phyloP scores from a whole-genome alignment of 2,329 filamentous ascomycete genomes.

The Taxawa tesnikishii region DNA sequence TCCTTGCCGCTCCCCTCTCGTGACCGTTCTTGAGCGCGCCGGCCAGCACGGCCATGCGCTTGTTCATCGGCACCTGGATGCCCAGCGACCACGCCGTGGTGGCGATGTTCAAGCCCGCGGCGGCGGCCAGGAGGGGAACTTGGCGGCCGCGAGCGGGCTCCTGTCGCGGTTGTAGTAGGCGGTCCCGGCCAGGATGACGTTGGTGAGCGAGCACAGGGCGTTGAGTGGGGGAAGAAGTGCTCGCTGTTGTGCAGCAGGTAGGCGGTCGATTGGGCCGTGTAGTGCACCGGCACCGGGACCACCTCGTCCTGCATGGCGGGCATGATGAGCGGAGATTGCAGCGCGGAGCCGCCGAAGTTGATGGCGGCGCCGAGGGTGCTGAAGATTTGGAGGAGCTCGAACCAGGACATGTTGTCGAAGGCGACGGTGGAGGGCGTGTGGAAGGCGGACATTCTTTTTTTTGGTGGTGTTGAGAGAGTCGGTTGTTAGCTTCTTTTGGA shows the following conservation, averaged over 20 bases:
- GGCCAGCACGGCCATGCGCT: slow-evolving; percentile 14
- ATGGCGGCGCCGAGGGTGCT: slow-evolving; percentile 16
- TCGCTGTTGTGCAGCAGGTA: slow-evolving; percentile 18
- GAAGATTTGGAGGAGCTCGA: slow-evolving; percentile 10
- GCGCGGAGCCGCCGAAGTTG: slow-evolving; percentile 19
- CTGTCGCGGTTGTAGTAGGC: slow-evolving; percentile 15
- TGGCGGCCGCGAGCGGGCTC: slow-evolving; percentile 11
- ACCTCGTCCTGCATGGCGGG: slow-evolving; percentile 14
- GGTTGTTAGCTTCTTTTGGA: too few relatives aligned
- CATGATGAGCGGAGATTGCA: slow-evolving; percentile 20
- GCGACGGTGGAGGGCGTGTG: too few relatives aligned
- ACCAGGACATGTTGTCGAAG: slow-evolving; percentile 1
- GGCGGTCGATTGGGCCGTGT: slow-evolving; percentile 15
- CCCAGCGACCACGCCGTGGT: slow-evolving; percentile 17
- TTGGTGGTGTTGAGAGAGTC: too few relatives aligned
- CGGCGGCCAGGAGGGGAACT: slow-evolving; percentile 12
- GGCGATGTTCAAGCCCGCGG: slow-evolving; percentile 13
- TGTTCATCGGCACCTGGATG: slow-evolving; percentile 20
- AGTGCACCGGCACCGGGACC: slow-evolving; percentile 12
- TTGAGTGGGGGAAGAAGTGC: slow-evolving; percentile 20
- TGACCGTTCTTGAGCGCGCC: slow-evolving; percentile 10
- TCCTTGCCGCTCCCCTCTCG: slow-evolving; percentile 11
- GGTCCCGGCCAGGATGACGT: slow-evolving; percentile 15
- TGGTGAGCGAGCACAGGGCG: slow-evolving; percentile 16
- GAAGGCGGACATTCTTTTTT: not conserved